Evolutionary conservation across 2,329 filamentous ascomycete species (phyloP), one percentile per base, ranked within the genome.

Genomic region (Xylaria sp.): DNA sequence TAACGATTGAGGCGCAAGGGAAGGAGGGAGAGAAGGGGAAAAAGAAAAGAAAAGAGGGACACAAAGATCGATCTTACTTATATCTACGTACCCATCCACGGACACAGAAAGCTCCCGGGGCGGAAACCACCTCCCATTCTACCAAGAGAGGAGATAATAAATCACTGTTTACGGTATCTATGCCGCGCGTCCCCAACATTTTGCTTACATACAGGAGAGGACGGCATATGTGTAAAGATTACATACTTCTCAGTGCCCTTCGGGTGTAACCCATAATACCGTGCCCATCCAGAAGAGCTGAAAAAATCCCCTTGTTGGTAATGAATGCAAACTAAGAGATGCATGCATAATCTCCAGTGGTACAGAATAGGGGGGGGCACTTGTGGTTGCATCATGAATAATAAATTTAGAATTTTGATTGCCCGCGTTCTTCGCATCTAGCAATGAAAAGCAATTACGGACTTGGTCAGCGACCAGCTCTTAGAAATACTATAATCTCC

Each of bases 341-440:
- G 25, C 44, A 29, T 42, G 32, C 44, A 37, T 32, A 25, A 21
- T 27, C 29, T 25, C 16, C 21, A 63, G 40, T 42, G 16, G 23
- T 47, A 59, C 54, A 29, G 59, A 62, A 66, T 35, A 32, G 51
- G 53, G 25, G 25, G 35, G 27, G 13, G n/a, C 27, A 54, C 5
- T 25, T 2, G 51, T 44, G 29, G 54, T 67, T 59, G n/a, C 60
- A 63, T 63, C 18, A 55, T 53, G n/a, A 23, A 50, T 47, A 60
- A 60, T 57, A 60, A 40, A 61, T 65, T 57, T 65, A 68, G 21
- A 65, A 60, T 65, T 40, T 32, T 58, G 50, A 61, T 58, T 53
- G 44, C 51, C 37, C 63, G 53, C 42, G 21, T 66, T 55, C 50
- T 50, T 42, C 50, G 29, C 25, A 48, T 40, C 23, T 61, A 23